phyloP scores from a whole-genome alignment of 371 early-diverging fungal genomes.

The Mortierella sp. region DNA sequence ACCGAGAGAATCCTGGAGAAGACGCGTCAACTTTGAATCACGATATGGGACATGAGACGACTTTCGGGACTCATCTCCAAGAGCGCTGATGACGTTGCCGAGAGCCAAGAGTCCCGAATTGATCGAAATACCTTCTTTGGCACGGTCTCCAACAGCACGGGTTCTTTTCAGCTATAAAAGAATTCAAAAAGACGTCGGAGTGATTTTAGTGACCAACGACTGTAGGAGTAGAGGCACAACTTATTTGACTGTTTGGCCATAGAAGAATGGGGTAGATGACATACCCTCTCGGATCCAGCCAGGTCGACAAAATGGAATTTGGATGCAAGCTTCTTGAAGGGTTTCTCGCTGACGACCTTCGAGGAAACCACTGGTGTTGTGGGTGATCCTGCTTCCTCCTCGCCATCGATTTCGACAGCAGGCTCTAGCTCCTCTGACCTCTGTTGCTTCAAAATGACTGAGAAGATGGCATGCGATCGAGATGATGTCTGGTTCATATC shows the following conservation, averaged over 20 bases:
- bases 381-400: conserved; percentile 14
- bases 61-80: conserved; percentile 86
- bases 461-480: conserved; percentile 98
- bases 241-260: too few species aligned
- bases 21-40: conserved; percentile 97
- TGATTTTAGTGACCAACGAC: too few species aligned
- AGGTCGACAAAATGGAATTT: conserved; percentile 98
- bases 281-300: conserved; percentile 90
- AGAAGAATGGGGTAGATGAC: too few species aligned
- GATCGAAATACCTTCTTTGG: conserved; percentile 98
- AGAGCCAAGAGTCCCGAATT: conserved; percentile 97
- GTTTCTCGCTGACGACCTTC: conserved; percentile 13
- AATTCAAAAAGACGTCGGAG: background rate
- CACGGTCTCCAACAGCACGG: conserved; percentile 92
- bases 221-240: too few species aligned
- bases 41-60: conserved; percentile 92
- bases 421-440: conserved; percentile 35
- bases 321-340: conserved; percentile 61
- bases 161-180: conserved; percentile 86
- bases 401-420: conserved; percentile 15
- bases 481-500: conserved; percentile 98
- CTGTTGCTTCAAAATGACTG: conserved; percentile 66
- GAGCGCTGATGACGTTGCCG: conserved; percentile 98
- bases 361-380: background rate
- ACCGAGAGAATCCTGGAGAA: conserved; percentile 98